Base-by-base conservation (phyloP, 2,329 filamentous ascomycete genomes). In the Acarospora socialis region DNA sequence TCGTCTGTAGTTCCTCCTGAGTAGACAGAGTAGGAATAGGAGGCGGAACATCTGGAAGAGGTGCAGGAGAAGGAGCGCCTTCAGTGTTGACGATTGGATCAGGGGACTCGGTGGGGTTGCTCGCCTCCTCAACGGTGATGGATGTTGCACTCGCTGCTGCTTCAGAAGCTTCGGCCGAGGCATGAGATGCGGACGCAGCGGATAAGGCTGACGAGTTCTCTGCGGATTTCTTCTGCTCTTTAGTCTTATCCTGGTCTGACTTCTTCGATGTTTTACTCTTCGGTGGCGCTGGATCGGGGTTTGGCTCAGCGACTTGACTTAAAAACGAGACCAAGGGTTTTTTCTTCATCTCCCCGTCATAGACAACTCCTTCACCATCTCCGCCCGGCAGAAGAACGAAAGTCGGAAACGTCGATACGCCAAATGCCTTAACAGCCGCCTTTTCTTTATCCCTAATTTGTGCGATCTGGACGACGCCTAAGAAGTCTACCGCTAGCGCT, bases 401-500 rank as follows among this genome's bases (percentile, higher is more conserved):
- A 0, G 78, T 75, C 0, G 90, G 92, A 51, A 82, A 92, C 30
- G 77, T 73, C 10, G 68, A 63, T 38, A 98, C 66, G 23, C 73
- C 77, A 49, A 87, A 95, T 35, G 71, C 70, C 37, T 80, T 68
- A 3, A 82, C 72, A 0, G 77, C 68, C 23, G 66, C 68, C 32
- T 66, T 66, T 55, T 94, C 82, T 56, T 86, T 92, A 59, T 78
- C 68, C 35, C 84, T 73, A 34, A 93, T 69, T 56, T 95, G 87
- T 6, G 74, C 87, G 21, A 98, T 65, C 3, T 70, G 66, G 40
- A 95, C 73, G 34, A 73, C 71, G 21, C 77, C 84, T 16, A 90
- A 66, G 55, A 87, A 98, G 51, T 95, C 90, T 46, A 94, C 83
- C 5, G 90, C 86, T 33, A 95, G 56, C 38, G 83, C 77, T 54